A percentile compares a stretch with the other conserved stretches of the same genome.
Conservation (phyloP, 164 flowering plant species). For the Stephania cephalantha region DNA sequence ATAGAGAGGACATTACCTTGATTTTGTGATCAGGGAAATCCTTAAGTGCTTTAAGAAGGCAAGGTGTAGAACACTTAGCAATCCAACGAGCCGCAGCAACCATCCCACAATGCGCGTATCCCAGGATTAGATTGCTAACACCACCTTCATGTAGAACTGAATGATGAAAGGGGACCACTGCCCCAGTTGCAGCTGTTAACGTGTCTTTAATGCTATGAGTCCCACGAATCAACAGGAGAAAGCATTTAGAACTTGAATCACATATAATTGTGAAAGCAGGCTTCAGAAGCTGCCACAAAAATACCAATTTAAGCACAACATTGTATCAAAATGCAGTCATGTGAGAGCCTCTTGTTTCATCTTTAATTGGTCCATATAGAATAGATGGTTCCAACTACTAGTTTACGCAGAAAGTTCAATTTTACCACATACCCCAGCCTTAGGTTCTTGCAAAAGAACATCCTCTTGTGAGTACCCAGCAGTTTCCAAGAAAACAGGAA, state of each 20-base stretch:
- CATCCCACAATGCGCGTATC: conserved; percentile 98
- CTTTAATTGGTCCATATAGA: not conserved
- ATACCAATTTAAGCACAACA: conserved; percentile 4
- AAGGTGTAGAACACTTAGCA: conserved; percentile 73
- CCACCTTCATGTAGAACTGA: conserved; percentile 94
- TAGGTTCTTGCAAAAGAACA: conserved; percentile 90
- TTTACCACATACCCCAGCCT: conserved; percentile 71
- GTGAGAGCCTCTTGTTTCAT: conserved; percentile 1
- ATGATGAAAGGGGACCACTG: conserved; percentile 97
- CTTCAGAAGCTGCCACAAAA: conserved; percentile 73
- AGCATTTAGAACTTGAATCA: conserved; percentile 59
- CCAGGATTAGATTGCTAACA: conserved; percentile 75
- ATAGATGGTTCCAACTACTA: conserved; percentile 1
- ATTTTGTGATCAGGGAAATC: conserved; percentile 65
- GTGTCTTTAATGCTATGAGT: conserved; percentile 98
- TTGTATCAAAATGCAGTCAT: not conserved
- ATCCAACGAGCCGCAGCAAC: conserved; percentile 99
- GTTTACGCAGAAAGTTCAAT: not conserved
- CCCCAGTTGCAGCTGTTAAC: conserved; percentile 91
- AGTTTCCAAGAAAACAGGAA: conserved; percentile 79
- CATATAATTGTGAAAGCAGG: conserved; percentile 89
- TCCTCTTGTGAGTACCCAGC: conserved; percentile 69
- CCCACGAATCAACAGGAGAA: conserved; percentile 86
- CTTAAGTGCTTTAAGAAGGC: conserved; percentile 59
- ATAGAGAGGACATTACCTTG: conserved; percentile 40